These are phyloP conservation scores for Chlorella sp. DNA, from an alignment of 139 green algal species.

Conservation along the genomic window DNA sequence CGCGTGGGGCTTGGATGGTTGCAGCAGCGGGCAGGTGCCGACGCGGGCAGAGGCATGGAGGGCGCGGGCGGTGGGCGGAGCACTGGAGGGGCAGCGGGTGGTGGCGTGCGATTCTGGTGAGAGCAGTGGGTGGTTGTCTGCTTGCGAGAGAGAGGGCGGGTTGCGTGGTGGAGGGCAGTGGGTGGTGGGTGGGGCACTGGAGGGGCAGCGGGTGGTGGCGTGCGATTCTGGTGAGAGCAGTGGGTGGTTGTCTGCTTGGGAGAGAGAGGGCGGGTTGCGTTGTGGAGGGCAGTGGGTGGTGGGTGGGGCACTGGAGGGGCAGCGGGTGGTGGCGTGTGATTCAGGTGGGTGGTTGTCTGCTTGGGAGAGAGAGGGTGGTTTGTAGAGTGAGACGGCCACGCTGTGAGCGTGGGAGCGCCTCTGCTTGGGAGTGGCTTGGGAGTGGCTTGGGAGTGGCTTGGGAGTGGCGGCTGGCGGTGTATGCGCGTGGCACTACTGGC, in stretches of 20 bases:
- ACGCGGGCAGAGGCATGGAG: slow-evolving; percentile 19
- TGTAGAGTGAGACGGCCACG: too few relatives aligned
- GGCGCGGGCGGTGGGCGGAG: slow-evolving; percentile 18
- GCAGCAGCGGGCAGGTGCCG: not conserved
- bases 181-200: slow-evolving; percentile 19
- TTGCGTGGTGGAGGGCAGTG: slow-evolving; percentile 25
- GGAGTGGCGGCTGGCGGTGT: too few relatives aligned
- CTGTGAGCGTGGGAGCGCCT: too few relatives aligned
- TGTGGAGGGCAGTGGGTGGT: slow-evolving; percentile 22
- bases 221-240: not conserved
- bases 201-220: slow-evolving; percentile 27
- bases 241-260: not conserved
- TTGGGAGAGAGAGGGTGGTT: too few relatives aligned
- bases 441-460: too few relatives aligned
- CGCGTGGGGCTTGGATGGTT: slow-evolving; percentile 1
- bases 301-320: slow-evolving; percentile 18
- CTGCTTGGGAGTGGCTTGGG: too few relatives aligned
- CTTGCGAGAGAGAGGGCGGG: too few relatives aligned
- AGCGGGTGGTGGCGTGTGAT: slow-evolving; percentile 25
- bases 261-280: slow-evolving; percentile 27
- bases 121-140: not conserved
- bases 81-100: slow-evolving; percentile 27
- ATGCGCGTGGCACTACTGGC: too few relatives aligned
- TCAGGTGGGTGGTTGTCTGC: not conserved
- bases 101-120: slow-evolving; percentile 10